A percentile compares a stretch with the other conserved stretches of the same genome.
Evolutionary conservation across 1,284 basidiomycete species (phyloP).

Genomic region (Melampsora abietis-canadensis): DNA sequence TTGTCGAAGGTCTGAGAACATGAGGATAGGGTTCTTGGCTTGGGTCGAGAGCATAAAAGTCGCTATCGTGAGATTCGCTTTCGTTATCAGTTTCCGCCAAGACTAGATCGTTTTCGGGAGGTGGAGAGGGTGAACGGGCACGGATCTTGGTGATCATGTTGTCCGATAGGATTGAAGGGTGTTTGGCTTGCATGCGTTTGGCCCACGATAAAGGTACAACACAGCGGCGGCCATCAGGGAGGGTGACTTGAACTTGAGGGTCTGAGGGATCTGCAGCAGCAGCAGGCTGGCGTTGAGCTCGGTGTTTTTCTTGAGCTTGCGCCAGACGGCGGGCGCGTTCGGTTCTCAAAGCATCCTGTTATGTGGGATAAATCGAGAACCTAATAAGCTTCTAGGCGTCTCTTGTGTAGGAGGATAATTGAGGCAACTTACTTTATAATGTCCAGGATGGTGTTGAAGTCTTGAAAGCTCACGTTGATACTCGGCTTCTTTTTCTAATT

Average conservation of each 20-base stretch:
- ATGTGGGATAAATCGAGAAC: neutral
- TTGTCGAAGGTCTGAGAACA: neutral
- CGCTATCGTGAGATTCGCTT: conserved; percentile 13
- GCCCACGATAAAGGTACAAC: conserved; percentile 35
- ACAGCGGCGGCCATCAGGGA: conserved; percentile 29
- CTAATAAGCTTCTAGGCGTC: neutral
- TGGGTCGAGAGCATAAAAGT: conserved; percentile 28
- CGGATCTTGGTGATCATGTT: conserved; percentile 17
- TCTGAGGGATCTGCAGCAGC: neutral
- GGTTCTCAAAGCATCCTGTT: conserved; percentile 23
- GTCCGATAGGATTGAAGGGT: conserved; percentile 20
- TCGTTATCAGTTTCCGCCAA: neutral
- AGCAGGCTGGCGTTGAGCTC: neutral
- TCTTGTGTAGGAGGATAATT: neutral
- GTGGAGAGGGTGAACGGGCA: neutral
- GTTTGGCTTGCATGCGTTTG: conserved; percentile 31
- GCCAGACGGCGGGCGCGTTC: conserved; percentile 33
- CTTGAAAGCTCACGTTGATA: neutral
- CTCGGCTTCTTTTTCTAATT: conserved; percentile 5
- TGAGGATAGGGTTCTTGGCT: conserved; percentile 26
- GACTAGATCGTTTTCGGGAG: neutral
- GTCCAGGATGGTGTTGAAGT: neutral
- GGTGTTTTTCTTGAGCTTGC: conserved; percentile 6
- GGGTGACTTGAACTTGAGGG: conserved; percentile 22
- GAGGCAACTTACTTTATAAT: neutral